Evolutionary conservation across 768 basidiomycete species (phyloP), one percentile per base, ranked within the genome.

Genomic region (Phaeotremella skinneri): DNA sequence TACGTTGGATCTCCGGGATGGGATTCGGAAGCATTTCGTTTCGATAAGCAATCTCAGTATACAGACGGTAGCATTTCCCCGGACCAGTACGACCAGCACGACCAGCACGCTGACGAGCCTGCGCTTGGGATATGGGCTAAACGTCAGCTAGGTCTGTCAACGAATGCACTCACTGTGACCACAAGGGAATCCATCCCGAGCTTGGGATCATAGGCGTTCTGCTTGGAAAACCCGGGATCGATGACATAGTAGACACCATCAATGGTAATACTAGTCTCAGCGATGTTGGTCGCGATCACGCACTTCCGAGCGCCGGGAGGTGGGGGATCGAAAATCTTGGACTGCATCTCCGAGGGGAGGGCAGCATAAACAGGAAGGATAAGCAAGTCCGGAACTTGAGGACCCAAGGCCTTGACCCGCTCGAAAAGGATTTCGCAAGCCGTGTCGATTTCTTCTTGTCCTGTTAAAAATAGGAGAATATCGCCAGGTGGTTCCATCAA

Each of bases 191-290:
- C 96, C 96, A 99, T 98, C 64, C 93, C 96, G 62, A 98, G 80
- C 52, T 90, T 83, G 20, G 96, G 92, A 74, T 99, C 96, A 74
- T 96, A 99, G 0, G 93, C 94, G 72, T 97, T 98, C 78, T 99
- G 96, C 78, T 99, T 99, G 32, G 91, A 87, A 79, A 99, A 98
- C 13, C 96, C 96, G 1, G 96, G 94, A 73, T 99, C 96, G 62
- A 99, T 87, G 67, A 99, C 94, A 68, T 98, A 99, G 81, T 97
- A 98, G 74, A 99, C 96, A 29, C 93, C 96, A 31, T 92, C 91
- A 70, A 98, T 99, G 6, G 96, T 98, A 74, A 99, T 81, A 79
- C 90, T 92, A 11, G 96, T 98, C 81, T 99, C 96, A 2, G 96
- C 96, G 55, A 97, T 93, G 77, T 98, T 99, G 25, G 96, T 99